Base-by-base conservation (phyloP, 441 rosid species). In the Pelargonium cotyledonis region DNA sequence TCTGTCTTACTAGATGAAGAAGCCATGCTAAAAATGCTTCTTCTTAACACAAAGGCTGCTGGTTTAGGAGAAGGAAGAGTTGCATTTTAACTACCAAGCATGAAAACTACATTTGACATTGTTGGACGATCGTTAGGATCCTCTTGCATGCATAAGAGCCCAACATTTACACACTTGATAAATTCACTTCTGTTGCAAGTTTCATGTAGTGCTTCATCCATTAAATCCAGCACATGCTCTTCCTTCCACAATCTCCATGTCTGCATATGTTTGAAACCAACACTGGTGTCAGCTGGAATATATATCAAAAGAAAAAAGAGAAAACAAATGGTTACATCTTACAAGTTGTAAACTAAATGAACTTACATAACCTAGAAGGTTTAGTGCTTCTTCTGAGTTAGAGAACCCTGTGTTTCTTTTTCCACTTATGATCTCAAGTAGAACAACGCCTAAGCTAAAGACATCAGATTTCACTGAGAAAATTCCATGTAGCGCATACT, bases 391-490 rank as follows among this genome's bases (percentile, higher is more conserved):
- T 55, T 74, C 82, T 0, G 83, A 73, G 43, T 77, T 76, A 73
- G 73, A 79, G 69, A 78, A 79, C 6, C 84, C 85, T 0, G 86
- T 80, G 79, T 79, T 89, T 57, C 80, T 74, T 80, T 80, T 83
- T 26, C 90, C 90, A 10, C 81, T 85, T 12, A 87, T 73, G 53
- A 78, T 82, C 68, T 87, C 95, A 10, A 87, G 83, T 11, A 85
- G 78, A 7, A 87, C 86, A 11, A 86, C 85, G 0, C 91, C 91
- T 8, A 85, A 89, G 74, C 91, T 86, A 67, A 80, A 89, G 8
- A 84, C 88, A 65, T 89, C 95, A 0, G 92, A 87, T 67, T 86
- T 89, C 76, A 82, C 70, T 1, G 92, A 89, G 78, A 89, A 87
- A 1, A 80, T 66, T 1, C 95, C 95, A 10, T 85, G 87, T 68